These are phyloP conservation scores for Fraxinus anomala DNA, from an alignment of 257 asterid genomes.

Conservation along the genomic window DNA sequence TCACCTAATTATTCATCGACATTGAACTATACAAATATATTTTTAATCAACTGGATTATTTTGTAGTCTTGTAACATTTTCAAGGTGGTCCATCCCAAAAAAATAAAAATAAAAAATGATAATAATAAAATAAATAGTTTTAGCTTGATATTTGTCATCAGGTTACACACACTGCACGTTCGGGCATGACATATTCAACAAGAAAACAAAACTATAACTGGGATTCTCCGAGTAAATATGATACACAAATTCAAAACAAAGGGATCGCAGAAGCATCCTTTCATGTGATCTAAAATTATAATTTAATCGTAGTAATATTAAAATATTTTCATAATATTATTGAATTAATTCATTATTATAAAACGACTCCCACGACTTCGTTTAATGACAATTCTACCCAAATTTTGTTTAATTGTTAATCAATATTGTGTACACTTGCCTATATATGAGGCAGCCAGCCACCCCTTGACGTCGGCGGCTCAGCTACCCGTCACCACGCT, in stretches of 20 bases:
- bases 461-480: constrained; percentile 36
- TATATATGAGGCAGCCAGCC: constrained; percentile 26
- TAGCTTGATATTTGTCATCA: no score
- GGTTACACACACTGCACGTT: constrained; percentile 26
- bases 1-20: background rate
- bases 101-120: no score
- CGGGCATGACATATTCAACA: constrained; percentile 40
- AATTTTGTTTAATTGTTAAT: constrained; percentile 25
- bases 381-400: constrained; percentile 38
- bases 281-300: constrained; percentile 48
- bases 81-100: no score
- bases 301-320: constrained; percentile 27
- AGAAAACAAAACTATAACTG: constrained; percentile 43
- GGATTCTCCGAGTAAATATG: constrained; percentile 48
- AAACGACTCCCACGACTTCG: constrained; percentile 33
- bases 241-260: constrained; percentile 35
- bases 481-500: constrained; percentile 30
- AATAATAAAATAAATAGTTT: no score
- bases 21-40: no score
- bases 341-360: background rate
- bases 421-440: constrained; percentile 26
- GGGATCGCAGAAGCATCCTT: constrained; percentile 35
- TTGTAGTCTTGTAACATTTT: background rate
- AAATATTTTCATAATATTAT: constrained; percentile 17
- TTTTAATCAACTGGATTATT: background rate